Percentiles rank a stretch among this genome's conserved stretches.
These are phyloP conservation scores for Aspergillus funiculosus DNA, from an alignment of 495 filamentous ascomycete genomes.

Conservation along the genomic window DNA sequence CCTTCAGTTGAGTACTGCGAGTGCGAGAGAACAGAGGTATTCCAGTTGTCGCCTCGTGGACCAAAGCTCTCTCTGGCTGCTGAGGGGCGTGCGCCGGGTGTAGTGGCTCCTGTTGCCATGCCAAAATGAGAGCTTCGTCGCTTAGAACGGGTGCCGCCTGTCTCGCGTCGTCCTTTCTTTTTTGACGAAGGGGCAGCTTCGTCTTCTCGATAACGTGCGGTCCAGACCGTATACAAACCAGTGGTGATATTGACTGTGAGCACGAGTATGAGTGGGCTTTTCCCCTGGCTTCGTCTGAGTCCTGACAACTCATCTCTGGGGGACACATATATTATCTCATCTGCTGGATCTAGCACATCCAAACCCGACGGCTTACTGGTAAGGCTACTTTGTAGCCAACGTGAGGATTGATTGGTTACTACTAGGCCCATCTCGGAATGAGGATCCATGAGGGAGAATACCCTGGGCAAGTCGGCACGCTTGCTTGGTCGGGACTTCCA, in stretches of 20 bases:
- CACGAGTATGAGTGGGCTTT: constrained; percentile 59
- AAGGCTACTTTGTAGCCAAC: constrained; percentile 29
- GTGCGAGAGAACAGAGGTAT: constrained; percentile 30
- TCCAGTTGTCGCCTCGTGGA: constrained; percentile 32
- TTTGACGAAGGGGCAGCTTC: constrained; percentile 48
- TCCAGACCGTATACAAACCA: constrained; percentile 74
- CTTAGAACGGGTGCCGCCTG: constrained; percentile 53
- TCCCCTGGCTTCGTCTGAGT: constrained; percentile 12
- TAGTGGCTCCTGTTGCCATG: constrained; percentile 70
- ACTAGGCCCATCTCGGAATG: constrained; percentile 80
- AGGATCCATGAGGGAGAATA: constrained; percentile 84
- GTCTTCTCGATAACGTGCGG: constrained; percentile 58
- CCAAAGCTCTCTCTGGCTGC: constrained; percentile 54
- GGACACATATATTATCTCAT: constrained; percentile 78
- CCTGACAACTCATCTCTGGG: constrained; percentile 46
- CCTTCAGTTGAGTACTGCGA: constrained; percentile 35
- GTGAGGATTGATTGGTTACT: constrained; percentile 48
- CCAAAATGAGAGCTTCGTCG: constrained; percentile 85
- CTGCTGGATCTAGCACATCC: constrained; percentile 56
- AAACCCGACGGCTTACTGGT: constrained; percentile 34
- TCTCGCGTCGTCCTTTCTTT: constrained; percentile 41
- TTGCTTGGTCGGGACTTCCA: constrained; percentile 26
- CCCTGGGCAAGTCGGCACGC: constrained; percentile 61
- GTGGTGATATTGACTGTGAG: constrained; percentile 73
- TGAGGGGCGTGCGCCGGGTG: constrained; percentile 55